A percentile compares a stretch with the other conserved stretches of the same genome.
Evolutionary conservation across 768 basidiomycete species (phyloP).

Genomic region (Phlebiopsis flavidoalba): DNA sequence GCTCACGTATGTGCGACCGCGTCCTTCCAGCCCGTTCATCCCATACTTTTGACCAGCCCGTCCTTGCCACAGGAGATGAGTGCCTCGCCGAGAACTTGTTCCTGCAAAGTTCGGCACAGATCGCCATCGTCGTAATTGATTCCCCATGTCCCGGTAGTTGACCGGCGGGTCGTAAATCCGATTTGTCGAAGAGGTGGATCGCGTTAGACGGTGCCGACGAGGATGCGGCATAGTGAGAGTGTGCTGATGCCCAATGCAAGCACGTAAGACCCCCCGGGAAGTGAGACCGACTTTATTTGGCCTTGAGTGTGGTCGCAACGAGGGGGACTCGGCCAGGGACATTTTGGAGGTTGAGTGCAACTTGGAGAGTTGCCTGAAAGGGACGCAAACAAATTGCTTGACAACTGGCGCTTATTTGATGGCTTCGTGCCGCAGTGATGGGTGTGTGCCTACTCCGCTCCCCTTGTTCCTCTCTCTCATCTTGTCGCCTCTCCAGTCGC

Average conservation of each 20-base stretch:
- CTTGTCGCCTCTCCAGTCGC: slow-evolving; percentile 17
- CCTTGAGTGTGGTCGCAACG: slow-evolving; percentile 18
- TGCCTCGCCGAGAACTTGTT: slow-evolving; percentile 32
- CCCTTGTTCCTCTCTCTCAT: slow-evolving; percentile 17
- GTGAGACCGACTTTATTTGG: slow-evolving; percentile 27
- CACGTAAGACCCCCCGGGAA: slow-evolving; percentile 50
- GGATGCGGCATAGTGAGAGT: slow-evolving; percentile 51
- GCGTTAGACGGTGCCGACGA: slow-evolving; percentile 57
- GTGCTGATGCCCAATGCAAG: slow-evolving; percentile 49
- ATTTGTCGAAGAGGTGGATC: slow-evolving; percentile 64
- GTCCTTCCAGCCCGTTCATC: slow-evolving; percentile 55
- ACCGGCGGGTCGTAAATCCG: slow-evolving; percentile 39
- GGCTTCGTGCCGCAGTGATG: slow-evolving; percentile 4
- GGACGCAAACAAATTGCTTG: slow-evolving; percentile 8
- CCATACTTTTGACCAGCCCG: slow-evolving; percentile 69
- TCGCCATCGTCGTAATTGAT: slow-evolving; percentile 53
- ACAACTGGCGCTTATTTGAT: neutral
- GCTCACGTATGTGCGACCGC: slow-evolving; percentile 59
- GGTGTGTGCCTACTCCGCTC: slow-evolving; percentile 1
- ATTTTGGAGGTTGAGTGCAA: slow-evolving; percentile 12
- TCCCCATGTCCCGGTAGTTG: slow-evolving; percentile 53
- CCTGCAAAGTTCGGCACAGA: slow-evolving; percentile 38
- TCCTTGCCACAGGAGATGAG: slow-evolving; percentile 69
- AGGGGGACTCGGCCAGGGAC: slow-evolving; percentile 29
- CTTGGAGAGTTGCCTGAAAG: slow-evolving; percentile 5